phyloP scores from a whole-genome alignment of 2,329 filamentous ascomycete genomes.

The Macrophomina tecta region DNA sequence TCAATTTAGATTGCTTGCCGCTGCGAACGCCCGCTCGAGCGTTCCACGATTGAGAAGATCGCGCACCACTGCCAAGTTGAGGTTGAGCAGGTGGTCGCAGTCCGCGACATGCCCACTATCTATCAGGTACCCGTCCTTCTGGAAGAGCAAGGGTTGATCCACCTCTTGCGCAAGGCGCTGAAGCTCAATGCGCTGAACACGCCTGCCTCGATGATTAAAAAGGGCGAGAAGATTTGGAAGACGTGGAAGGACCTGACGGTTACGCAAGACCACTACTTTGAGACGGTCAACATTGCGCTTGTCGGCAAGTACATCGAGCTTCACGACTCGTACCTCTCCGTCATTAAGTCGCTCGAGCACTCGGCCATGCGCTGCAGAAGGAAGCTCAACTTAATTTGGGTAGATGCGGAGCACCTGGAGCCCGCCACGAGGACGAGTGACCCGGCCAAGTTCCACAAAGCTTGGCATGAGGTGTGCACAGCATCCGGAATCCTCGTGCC shows the following conservation, averaged over 20 bases:
- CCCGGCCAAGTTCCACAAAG: constrained; percentile 79
- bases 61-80: constrained; percentile 89
- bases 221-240: constrained; percentile 75
- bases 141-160: constrained; percentile 76
- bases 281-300: constrained; percentile 79
- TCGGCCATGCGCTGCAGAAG: constrained; percentile 83
- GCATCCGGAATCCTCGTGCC: constrained; percentile 73
- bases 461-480: constrained; percentile 80
- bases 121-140: constrained; percentile 97
- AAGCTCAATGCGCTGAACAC: constrained; percentile 65
- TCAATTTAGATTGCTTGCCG: constrained; percentile 80
- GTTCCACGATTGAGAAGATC: constrained; percentile 81
- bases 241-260: constrained; percentile 77
- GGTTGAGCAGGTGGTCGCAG: constrained; percentile 80
- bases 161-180: constrained; percentile 69
- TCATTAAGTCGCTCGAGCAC: constrained; percentile 89
- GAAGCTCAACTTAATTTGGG: constrained; percentile 80
- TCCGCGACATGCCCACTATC: constrained; percentile 85
- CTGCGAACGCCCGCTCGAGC: constrained; percentile 77
- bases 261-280: constrained; percentile 68
- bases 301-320: constrained; percentile 91
- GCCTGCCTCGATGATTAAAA: constrained; percentile 60
- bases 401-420: constrained; percentile 87
- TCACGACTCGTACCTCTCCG: constrained; percentile 83
- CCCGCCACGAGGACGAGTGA: constrained; percentile 64